Evolutionary conservation across 129 eudicot species (phyloP).

Genomic region (Gnaphalium uliginosum): DNA sequence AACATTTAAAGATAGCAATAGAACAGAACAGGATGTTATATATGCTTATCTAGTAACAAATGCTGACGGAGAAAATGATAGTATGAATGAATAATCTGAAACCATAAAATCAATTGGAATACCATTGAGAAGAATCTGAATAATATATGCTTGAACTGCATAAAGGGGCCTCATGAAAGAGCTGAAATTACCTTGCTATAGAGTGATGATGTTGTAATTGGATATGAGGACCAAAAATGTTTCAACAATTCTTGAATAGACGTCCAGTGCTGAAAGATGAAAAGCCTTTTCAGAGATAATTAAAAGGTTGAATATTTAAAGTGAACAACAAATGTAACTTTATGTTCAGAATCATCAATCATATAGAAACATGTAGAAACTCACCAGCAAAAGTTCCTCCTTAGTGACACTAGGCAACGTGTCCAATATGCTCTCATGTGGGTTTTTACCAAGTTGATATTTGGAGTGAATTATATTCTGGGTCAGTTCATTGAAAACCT

Average conservation of each 20-base stretch:
- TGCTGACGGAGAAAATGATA: neutral
- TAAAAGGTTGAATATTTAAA: neutral
- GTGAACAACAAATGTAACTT: constrained; percentile 14
- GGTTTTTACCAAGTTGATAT: constrained; percentile 71
- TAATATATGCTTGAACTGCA: neutral
- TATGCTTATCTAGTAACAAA: neutral
- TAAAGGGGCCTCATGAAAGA: neutral
- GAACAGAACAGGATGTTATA: neutral
- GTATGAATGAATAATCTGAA: neutral
- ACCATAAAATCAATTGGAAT: neutral
- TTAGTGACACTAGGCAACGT: constrained; percentile 67
- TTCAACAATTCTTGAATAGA: constrained; percentile 85
- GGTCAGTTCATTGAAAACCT: constrained; percentile 76
- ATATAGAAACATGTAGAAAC: constrained; percentile 21
- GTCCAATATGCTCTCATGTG: constrained; percentile 87
- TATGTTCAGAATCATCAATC: constrained; percentile 11
- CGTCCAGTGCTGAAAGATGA: constrained; percentile 77
- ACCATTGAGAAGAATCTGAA: neutral
- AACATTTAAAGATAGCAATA: neutral
- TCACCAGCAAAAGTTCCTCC: constrained; percentile 83
- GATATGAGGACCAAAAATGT: constrained; percentile 98
- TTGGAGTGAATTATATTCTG: constrained; percentile 80
- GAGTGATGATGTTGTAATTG: constrained; percentile 76
- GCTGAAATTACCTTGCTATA: constrained; percentile 57
- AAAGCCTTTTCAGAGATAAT: constrained; percentile 14